Evolutionary conservation across 2,329 filamentous ascomycete species (phyloP).

Genomic region (Pseudogymnoascus sp.): DNA sequence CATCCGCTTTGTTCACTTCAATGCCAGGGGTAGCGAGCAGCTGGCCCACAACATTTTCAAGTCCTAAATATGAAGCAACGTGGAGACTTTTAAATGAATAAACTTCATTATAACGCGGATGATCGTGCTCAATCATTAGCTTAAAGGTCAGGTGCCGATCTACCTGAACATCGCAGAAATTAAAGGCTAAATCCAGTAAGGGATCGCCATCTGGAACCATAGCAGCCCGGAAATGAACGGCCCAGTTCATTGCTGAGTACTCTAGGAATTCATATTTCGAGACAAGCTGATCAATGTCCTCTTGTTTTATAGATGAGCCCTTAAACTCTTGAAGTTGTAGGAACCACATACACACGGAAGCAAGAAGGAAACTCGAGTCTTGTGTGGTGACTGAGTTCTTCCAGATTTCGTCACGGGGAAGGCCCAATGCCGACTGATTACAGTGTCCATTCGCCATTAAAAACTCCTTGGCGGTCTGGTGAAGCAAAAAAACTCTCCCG

Average conservation of each 20-base stretch:
- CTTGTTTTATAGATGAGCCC: neutral
- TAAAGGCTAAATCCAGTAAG: neutral
- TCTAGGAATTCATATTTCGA: neutral
- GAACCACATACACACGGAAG: constrained; percentile 10
- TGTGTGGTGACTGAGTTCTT: constrained; percentile 11
- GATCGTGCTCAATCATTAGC: neutral
- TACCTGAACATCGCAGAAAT: neutral
- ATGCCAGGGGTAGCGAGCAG: no score
- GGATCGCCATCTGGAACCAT: neutral
- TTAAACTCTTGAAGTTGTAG: neutral
- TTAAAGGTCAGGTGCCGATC: neutral
- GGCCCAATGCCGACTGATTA: neutral
- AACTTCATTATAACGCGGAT: neutral
- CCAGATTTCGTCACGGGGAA: constrained; percentile 5
- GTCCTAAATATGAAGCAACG: neutral
- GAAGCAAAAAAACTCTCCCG: constrained; percentile 31
- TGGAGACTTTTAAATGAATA: neutral
- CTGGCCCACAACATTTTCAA: neutral
- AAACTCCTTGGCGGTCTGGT: constrained; percentile 35
- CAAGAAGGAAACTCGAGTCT: constrained; percentile 11
- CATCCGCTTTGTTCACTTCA: no score
- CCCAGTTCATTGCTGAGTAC: neutral
- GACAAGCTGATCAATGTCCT: neutral
- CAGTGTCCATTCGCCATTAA: constrained; percentile 16
- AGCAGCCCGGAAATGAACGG: constrained; percentile 4